These are phyloP conservation scores for Fraxinus cuspidata DNA, from an alignment of 257 asterid genomes.

Conservation along the genomic window DNA sequence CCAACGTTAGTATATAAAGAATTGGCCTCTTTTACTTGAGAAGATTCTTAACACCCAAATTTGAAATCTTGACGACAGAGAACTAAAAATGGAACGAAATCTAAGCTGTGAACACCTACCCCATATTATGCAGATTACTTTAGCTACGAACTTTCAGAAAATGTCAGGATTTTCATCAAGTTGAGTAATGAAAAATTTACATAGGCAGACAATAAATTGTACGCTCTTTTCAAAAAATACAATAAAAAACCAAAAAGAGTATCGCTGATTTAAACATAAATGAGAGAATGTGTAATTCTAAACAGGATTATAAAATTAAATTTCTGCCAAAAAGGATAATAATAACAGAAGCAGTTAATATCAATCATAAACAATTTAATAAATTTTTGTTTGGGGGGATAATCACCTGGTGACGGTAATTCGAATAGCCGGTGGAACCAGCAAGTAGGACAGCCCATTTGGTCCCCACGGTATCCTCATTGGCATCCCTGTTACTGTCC, in stretches of 20 bases:
- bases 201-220: too few species aligned
- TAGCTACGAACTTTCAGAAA: not conserved
- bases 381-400: not conserved
- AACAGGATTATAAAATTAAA: not conserved
- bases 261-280: not conserved
- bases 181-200: not conserved
- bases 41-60: not conserved
- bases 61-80: not conserved
- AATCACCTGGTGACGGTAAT: conserved; percentile 92
- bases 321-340: too few species aligned
- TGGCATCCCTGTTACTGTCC: conserved; percentile 32
- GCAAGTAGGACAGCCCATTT: conserved; percentile 94
- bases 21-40: not conserved
- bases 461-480: conserved; percentile 67
- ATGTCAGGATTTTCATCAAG: not conserved
- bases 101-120: not conserved
- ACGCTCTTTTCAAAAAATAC: too few species aligned
- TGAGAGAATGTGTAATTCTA: not conserved
- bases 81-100: too few species aligned
- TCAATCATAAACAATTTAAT: not conserved
- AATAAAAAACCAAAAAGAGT: not conserved
- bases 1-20: too few species aligned
- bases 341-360: not conserved
- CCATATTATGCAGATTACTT: not conserved
- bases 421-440: conserved; percentile 90